These are phyloP conservation scores for Pseudogymnoascus sp. DNA, from an alignment of 2,329 filamentous ascomycete species.

Conservation along the genomic window DNA sequence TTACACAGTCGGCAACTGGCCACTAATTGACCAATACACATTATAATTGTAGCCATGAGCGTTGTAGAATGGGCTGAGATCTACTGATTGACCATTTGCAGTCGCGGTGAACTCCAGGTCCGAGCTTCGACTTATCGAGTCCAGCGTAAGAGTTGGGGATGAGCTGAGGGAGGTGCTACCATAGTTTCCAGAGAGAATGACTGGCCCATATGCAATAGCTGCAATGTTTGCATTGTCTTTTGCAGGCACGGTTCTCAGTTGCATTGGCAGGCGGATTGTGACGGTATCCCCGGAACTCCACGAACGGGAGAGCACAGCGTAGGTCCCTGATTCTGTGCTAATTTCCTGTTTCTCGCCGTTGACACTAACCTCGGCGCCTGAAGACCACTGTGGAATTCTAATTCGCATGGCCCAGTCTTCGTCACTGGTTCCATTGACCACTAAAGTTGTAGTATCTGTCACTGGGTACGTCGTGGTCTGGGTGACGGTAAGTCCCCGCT, in stretches of 20 bases:
- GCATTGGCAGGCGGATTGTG: slow-evolving; percentile 38
- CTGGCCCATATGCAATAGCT: slow-evolving; percentile 40
- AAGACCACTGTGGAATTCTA: slow-evolving; percentile 41
- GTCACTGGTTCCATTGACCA: slow-evolving; percentile 27
- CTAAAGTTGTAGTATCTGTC: slow-evolving; percentile 33
- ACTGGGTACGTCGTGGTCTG: slow-evolving; percentile 38
- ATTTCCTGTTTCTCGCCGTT: slow-evolving; percentile 31
- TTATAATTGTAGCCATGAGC: background rate
- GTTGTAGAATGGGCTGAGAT: background rate
- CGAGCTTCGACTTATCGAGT: background rate
- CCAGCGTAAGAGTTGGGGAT: background rate
- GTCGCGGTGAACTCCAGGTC: background rate
- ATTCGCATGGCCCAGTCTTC: slow-evolving; percentile 30
- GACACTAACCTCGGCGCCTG: slow-evolving; percentile 31
- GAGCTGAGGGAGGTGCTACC: background rate
- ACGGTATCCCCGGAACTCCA: slow-evolving; percentile 39
- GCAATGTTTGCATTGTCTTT: slow-evolving; percentile 38
- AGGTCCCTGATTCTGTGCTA: slow-evolving; percentile 34
- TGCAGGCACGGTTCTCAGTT: slow-evolving; percentile 34
- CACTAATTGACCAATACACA: background rate
- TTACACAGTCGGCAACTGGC: background rate
- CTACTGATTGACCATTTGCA: background rate
- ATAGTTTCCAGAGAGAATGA: slow-evolving; percentile 39
- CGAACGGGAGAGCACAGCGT: slow-evolving; percentile 20
- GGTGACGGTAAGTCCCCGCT: slow-evolving; percentile 32